phyloP scores from a whole-genome alignment of 2,329 filamentous ascomycete genomes.

The Alternaria ethzedia region DNA sequence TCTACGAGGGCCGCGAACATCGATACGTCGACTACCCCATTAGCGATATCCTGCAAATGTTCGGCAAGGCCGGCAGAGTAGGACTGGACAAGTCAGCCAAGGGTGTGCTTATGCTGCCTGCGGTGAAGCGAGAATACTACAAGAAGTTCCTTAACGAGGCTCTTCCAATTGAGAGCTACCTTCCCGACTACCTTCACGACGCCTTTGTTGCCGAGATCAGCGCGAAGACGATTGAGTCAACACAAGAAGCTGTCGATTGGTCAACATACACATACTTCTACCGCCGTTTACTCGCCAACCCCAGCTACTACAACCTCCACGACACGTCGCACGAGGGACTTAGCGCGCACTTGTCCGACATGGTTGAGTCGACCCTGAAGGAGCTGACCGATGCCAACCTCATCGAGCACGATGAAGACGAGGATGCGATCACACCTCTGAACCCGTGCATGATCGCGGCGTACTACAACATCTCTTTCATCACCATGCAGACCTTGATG shows the following conservation, averaged over 20 bases:
- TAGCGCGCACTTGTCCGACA: conserved; percentile 91
- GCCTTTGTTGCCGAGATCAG: conserved; percentile 97
- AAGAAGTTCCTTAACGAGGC: conserved; percentile 98
- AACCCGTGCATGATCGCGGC: conserved; percentile 98
- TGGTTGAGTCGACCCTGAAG: conserved; percentile 90
- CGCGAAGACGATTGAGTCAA: conserved; percentile 92
- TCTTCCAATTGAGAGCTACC: conserved; percentile 90
- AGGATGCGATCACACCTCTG: conserved; percentile 85
- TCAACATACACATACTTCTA: conserved; percentile 99
- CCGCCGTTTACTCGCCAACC: conserved; percentile 89
- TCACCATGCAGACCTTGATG: conserved; percentile 98
- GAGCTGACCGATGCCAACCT: conserved; percentile 93
- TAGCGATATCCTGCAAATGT: conserved; percentile 96
- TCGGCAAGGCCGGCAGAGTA: conserved; percentile 85
- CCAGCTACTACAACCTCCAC: conserved; percentile 91
- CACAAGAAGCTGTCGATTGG: conserved; percentile 98
- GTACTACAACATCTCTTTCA: conserved; percentile 99
- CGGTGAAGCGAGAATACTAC: conserved; percentile 96
- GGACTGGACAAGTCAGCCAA: conserved; percentile 80
- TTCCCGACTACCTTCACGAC: conserved; percentile 91
- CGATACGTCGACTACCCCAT: conserved; percentile 96
- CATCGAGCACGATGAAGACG: conserved; percentile 87
- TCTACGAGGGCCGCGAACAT: conserved; percentile 95
- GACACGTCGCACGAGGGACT: conserved; percentile 90
- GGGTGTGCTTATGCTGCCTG: conserved; percentile 95